Evolutionary conservation across 2,329 filamentous ascomycete genomes (phyloP).

Genomic region (Diplodia seriata): DNA sequence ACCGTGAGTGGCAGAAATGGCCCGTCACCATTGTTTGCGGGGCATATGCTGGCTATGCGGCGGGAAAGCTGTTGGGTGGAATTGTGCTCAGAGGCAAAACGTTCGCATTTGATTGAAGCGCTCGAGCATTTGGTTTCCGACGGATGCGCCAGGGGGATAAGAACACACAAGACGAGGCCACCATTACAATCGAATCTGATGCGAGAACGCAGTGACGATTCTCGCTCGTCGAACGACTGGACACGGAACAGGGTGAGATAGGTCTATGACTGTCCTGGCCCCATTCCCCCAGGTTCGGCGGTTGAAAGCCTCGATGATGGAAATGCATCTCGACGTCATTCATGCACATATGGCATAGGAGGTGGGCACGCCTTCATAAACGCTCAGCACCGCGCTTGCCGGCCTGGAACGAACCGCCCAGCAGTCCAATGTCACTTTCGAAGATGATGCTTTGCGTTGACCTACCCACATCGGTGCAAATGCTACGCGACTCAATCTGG

Average conservation of each 20-base stretch:
- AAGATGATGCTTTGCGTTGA: background rate
- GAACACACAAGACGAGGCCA: background rate
- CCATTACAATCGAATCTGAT: background rate
- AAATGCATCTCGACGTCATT: background rate
- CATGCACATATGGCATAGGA: background rate
- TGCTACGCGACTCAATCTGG: too few relatives aligned
- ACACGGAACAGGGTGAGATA: background rate
- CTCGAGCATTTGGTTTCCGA: background rate
- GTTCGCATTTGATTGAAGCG: conserved; percentile 51
- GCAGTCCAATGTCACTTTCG: conserved; percentile 6
- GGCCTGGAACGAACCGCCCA: background rate
- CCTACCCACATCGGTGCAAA: background rate
- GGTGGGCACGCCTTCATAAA: background rate
- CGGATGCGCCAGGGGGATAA: background rate
- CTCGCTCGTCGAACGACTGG: background rate
- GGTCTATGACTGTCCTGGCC: background rate
- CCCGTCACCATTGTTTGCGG: conserved; percentile 89
- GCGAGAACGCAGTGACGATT: background rate
- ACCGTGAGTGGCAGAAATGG: conserved; percentile 99
- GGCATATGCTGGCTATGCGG: conserved; percentile 76
- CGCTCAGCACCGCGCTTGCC: background rate
- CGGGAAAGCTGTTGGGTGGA: conserved; percentile 70
- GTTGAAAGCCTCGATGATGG: background rate
- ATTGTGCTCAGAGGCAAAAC: conserved; percentile 54
- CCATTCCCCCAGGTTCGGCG: background rate